Base-by-base conservation (phyloP, 306 rosid species). In the Crotalaria pallida region DNA sequence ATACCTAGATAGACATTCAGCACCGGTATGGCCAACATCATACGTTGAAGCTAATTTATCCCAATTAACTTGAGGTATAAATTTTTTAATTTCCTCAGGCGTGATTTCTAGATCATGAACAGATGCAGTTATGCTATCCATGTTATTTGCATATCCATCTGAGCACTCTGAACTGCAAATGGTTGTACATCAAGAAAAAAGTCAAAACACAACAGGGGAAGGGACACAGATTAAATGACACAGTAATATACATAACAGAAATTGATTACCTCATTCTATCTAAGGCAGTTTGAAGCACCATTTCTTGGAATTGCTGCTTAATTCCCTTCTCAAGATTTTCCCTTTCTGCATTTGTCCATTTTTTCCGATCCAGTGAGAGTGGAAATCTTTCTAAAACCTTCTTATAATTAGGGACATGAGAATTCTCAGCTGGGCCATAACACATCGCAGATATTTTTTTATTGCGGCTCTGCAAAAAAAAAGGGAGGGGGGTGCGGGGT, bases 1-100 rank as follows among this genome's bases (percentile, higher is more conserved):
- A 84, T 85, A 94, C 98, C 98, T 84, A 34, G 95, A 83, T 90
- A 85, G 88, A 74, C 98, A 94, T 90, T 94, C 96, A 55, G 87
- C 89, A 67, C 89, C 92, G 4, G 89, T 82, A 72, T 79, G 96
- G 31, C 96, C 89, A 49, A 69, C 76, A 64, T 83, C 73, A 75
- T 90, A 77, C 81, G 76, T 87, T 73, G 89, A 84, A 81, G 98
- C 97, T 77, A 94, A 73, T 44, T 68, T 81, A 58, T 94, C 92
- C 98, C 98, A 90, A 63, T 88, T 80, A 77, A 94, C 96, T 72
- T 88, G 82, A 22, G 92, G 96, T 67, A 87, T 66, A 85, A 88
- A 90, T 31, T 77, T 84, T 77, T 84, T 83, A 40, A 88, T 84
- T 61, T 50, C 69, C 52, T 79, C 86, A 15, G 91, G 85, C 3